Base-by-base conservation (phyloP, 352 stramenopile species). In the Phytophthora chlamydospora region DNA sequence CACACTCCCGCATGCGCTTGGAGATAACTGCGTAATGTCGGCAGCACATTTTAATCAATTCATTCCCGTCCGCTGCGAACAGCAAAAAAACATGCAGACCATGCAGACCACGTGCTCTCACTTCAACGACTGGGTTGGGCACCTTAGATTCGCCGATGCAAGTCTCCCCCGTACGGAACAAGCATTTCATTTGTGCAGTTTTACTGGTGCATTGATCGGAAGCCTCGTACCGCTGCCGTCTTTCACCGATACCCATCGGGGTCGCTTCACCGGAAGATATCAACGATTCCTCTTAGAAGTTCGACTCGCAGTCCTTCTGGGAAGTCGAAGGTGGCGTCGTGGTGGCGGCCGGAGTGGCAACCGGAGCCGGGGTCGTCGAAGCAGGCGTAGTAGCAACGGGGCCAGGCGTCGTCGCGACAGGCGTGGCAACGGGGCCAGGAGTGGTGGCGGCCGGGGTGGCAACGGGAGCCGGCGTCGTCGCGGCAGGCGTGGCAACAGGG, bases 271-370 rank as follows among this genome's bases (percentile, higher is more conserved):
- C 39, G 19, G 38, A 39, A 21, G 34, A 45, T 17, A 48, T 36
- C 29, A 51, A 62, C 29, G n/a, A 39, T 3, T 42, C 24, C 40
- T 10, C 48, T 61, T 70, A 70, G 35, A 70, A 70, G 47, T 65
- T 70, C 14, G 62, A 66, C 27, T 70, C 48, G 42, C 62, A 70
- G 42, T 70, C 62, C 35, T 70, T 63, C 54, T 64, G 39, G 11
- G 54, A 44, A 13, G 52, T 40, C 38, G 60, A 54, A 40, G 58
- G 42, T 27, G 54, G 52, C 24, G 53, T 59, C 12, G 43, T 68
- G 24, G 50, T 62, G 27, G 51, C 44, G 16, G 51, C 58, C 1
- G 60, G 52, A 2, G 52, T 68, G 21, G 7, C 44, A 4, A 44
- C 52, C 33, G 60, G 59, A 41, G 59, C 50, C 1, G 58, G 48